Percentiles rank a stretch among this genome's conserved stretches.
These are phyloP conservation scores for Cryphonectria radicalis DNA, from an alignment of 2,329 filamentous ascomycete species.

Conservation along the genomic window DNA sequence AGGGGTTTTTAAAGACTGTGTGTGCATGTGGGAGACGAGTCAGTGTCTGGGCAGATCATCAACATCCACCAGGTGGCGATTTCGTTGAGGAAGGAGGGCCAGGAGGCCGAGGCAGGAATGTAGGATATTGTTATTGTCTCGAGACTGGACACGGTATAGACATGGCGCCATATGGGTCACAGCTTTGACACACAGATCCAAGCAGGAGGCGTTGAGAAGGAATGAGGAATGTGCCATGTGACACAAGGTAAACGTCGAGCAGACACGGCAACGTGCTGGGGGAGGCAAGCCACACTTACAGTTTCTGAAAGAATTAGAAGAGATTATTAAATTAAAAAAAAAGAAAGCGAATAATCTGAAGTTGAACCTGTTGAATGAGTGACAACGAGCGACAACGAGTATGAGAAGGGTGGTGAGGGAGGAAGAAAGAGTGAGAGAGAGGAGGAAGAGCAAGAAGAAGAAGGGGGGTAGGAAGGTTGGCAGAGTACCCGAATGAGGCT, in stretches of 20 bases:
- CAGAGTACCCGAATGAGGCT: constrained; percentile 4
- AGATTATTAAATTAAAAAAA: background rate
- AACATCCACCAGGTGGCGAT: background rate
- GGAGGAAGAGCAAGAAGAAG: background rate
- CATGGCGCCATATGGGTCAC: constrained; percentile 9
- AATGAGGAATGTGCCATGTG: constrained; percentile 8
- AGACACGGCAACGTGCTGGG: constrained; percentile 1
- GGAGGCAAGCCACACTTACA: constrained; percentile 17
- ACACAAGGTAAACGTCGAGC: constrained; percentile 6
- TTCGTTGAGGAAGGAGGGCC: background rate
- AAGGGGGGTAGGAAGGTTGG: background rate
- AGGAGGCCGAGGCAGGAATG: background rate
- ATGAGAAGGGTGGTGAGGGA: background rate
- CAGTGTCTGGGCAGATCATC: background rate
- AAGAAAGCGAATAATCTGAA: background rate
- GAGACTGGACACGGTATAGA: background rate
- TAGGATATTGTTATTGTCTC: constrained; percentile 6
- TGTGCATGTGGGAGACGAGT: background rate
- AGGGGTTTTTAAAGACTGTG: background rate
- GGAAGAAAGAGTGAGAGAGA: background rate
- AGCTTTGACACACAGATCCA: background rate
- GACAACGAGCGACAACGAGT: constrained; percentile 22
- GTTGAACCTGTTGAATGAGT: constrained; percentile 19
- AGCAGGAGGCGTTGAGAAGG: background rate
- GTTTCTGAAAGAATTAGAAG: constrained; percentile 8